Evolutionary conservation across 768 basidiomycete species (phyloP).

Genomic region (Xerocomus brunneocitrinus): DNA sequence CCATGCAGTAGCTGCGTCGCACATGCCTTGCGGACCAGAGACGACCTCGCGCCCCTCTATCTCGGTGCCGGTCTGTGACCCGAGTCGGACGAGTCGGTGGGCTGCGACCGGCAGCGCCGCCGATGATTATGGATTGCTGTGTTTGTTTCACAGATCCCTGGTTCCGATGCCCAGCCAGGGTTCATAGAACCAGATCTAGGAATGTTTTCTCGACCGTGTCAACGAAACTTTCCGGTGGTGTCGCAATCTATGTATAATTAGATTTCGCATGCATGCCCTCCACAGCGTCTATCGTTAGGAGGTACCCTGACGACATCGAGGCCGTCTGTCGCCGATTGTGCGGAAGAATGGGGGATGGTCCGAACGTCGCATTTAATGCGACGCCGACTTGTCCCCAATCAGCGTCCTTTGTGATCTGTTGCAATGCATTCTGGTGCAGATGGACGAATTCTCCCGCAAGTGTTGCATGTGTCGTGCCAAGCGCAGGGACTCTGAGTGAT

Average conservation of each 20-base stretch:
- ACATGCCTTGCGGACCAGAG: conserved; percentile 3
- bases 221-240: conserved; percentile 6
- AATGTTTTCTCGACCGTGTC: conserved; percentile 9
- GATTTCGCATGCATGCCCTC: conserved; percentile 10
- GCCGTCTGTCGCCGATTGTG: conserved; percentile 18
- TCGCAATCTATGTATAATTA: conserved; percentile 8
- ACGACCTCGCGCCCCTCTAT: conserved; percentile 5
- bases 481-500: not conserved
- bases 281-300: conserved; percentile 12
- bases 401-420: conserved; percentile 18
- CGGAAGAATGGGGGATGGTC: conserved; percentile 12
- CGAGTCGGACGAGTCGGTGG: conserved; percentile 4
- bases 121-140: conserved; percentile 8
- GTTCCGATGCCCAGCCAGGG: conserved; percentile 5
- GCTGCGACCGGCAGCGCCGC: conserved; percentile 16
- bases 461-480: conserved; percentile 7
- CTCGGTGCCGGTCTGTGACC: conserved; percentile 25
- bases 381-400: conserved; percentile 28
- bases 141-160: conserved; percentile 15
- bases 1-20: conserved; percentile 1
- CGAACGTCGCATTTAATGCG: conserved; percentile 17
- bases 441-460: conserved; percentile 9
- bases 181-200: conserved; percentile 6
- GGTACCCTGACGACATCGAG: conserved; percentile 13
- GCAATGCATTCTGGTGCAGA: conserved; percentile 15